These are phyloP conservation scores for Huiozyma naganishii DNA, from an alignment of 805 yeast species.

Conservation along the genomic window DNA sequence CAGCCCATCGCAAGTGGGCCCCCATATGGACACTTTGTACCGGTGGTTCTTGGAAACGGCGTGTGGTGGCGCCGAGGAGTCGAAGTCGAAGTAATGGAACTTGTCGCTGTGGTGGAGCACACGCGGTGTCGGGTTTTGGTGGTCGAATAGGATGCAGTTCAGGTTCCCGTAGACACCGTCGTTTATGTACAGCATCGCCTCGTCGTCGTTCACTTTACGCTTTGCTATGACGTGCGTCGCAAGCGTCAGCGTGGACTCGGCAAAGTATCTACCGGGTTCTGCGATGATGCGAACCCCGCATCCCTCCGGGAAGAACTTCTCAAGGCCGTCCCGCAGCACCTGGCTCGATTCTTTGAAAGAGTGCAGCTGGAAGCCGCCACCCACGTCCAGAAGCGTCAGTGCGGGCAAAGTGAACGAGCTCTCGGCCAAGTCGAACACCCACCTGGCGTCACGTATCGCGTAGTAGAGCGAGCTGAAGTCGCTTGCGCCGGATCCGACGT, in stretches of 20 bases:
- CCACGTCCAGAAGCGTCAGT: conserved; percentile 64
- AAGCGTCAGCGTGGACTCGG: conserved; percentile 73
- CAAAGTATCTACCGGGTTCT: conserved; percentile 90
- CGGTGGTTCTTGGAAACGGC: conserved; percentile 8
- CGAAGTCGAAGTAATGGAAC: conserved; percentile 32
- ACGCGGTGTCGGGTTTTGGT: conserved; percentile 64
- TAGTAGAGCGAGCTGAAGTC: conserved; percentile 54
- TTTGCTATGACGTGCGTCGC: conserved; percentile 82
- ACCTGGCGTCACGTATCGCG: conserved; percentile 63
- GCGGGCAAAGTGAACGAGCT: conserved; percentile 32
- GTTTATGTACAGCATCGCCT: conserved; percentile 73
- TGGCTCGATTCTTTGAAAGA: conserved; percentile 50
- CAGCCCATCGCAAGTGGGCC: conserved; percentile 96
- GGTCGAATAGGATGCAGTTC: conserved; percentile 90
- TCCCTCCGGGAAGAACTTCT: conserved; percentile 44
- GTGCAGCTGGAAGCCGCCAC: conserved; percentile 79
- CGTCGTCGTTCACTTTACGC: conserved; percentile 34
- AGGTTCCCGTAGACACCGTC: conserved; percentile 95
- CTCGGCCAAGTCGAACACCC: conserved; percentile 51
- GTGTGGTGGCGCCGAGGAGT: conserved; percentile 12
- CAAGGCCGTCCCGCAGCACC: conserved; percentile 46
- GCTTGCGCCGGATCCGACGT: conserved; percentile 88
- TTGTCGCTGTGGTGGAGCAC: conserved; percentile 48
- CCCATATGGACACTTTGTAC: conserved; percentile 71
- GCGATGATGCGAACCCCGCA: conserved; percentile 51